Evolutionary conservation across 2,329 filamentous ascomycete species (phyloP).

Genomic region (Hypoxylon sp.): DNA sequence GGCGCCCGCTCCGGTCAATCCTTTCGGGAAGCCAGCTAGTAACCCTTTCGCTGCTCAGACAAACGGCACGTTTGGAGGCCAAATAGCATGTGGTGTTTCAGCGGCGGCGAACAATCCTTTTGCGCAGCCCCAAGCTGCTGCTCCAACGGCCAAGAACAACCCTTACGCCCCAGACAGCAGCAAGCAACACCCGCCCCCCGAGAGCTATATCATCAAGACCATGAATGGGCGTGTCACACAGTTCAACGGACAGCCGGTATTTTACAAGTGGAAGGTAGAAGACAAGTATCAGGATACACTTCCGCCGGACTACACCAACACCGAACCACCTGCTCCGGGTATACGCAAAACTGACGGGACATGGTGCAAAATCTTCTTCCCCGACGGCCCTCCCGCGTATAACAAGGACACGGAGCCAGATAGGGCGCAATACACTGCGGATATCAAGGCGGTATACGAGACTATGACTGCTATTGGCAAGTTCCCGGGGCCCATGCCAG

Average conservation of each 20-base stretch:
- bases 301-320: conserved; percentile 5
- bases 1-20: conserved; percentile 36
- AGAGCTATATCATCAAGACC: conserved; percentile 54
- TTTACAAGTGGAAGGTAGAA: conserved; percentile 57
- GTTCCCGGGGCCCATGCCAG: conserved; percentile 79
- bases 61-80: conserved; percentile 46
- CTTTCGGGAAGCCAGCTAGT: conserved; percentile 38
- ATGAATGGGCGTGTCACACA: conserved; percentile 56
- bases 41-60: conserved; percentile 27
- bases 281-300: conserved; percentile 36
- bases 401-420: conserved; percentile 70
- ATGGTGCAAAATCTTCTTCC: conserved; percentile 75
- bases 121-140: conserved; percentile 32
- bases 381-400: conserved; percentile 70
- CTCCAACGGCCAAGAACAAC: conserved; percentile 33
- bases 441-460: conserved; percentile 68
- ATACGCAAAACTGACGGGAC: conserved; percentile 60
- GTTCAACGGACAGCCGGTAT: conserved; percentile 71
- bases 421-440: conserved; percentile 61
- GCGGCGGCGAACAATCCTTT: conserved; percentile 40
- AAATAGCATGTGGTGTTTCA: conserved; percentile 30
- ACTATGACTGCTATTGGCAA: conserved; percentile 69
- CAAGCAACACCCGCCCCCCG: conserved; percentile 54
- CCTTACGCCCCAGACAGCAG: conserved; percentile 56
- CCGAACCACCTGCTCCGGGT: conserved; percentile 51